Base-by-base conservation (phyloP, 2,329 filamentous ascomycete genomes). In the Sarocladium kiliense region DNA sequence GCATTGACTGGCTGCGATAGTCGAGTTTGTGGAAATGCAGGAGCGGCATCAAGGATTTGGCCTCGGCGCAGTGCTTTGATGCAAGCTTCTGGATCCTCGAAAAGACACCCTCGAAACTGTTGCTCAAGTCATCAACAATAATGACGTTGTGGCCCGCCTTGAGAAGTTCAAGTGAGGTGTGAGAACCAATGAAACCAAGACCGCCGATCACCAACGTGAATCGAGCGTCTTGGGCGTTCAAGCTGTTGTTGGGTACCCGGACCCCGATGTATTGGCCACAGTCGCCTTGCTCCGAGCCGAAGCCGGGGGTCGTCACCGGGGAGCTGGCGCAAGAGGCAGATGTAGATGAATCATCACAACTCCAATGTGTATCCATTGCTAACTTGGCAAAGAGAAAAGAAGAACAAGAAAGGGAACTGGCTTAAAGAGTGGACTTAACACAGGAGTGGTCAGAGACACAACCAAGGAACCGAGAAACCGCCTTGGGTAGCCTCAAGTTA, bases 121-220 rank as follows among this genome's bases (percentile, higher is more conserved):
- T 82, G 63, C 67, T 68, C 14, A 75, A 65, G 58, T 74, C 69
- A 58, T 76, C 74, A 45, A 76, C 67, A 51, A 76, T 70, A 56
- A 82, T 71, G 30, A 82, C 78, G 58, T 78, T 80, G 65, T 79
- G 74, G 19, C 78, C 77, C 34, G 73, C 74, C 57, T 80, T 77
- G 57, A 82, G 70, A 32, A 82, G 67, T 61, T 81, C 78, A 1
- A 81, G 68, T 1, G 75, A 72, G 0, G 79, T 82, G 63, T 82
- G 79, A 2, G 77, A 81, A 26, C 79, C 79, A 54, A 82, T 81
- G 64, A 78, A 81, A 6, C 78, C 78, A 14, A 79, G 71, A 10
- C 78, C 78, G 19, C 78, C 78, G 36, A 79, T 75, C 26, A 82
- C 78, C 61, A 81, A 66, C 54, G 74, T 71, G 56, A 71, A 70